Conservation (phyloP, 768 basidiomycete genomes). For the Xerocomellus chrysenteron region DNA sequence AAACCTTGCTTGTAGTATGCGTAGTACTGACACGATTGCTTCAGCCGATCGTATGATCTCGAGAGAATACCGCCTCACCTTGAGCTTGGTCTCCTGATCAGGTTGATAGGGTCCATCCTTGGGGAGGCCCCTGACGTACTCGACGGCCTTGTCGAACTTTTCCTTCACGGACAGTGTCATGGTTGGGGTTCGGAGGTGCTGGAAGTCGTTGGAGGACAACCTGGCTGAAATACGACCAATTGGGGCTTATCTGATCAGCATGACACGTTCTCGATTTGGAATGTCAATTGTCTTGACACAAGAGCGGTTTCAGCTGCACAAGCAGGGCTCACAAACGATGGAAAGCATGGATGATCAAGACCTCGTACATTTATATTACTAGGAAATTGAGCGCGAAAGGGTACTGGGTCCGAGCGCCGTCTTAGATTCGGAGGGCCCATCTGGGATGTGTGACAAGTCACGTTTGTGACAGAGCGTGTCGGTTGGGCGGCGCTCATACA, state of each 20-base stretch:
- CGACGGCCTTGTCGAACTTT: conserved; percentile 76
- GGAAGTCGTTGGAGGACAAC: background rate
- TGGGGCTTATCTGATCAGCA: conserved; percentile 21
- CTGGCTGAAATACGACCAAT: background rate
- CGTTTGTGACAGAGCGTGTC: conserved; percentile 24
- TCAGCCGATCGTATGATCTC: conserved; percentile 9
- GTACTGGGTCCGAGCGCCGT: conserved; percentile 11
- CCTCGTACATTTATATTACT: background rate
- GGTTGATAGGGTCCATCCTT: conserved; percentile 75
- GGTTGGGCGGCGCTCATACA: conserved; percentile 8
- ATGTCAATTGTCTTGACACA: conserved; percentile 8
- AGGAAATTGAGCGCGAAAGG: background rate
- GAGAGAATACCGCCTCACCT: conserved; percentile 48
- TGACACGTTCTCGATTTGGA: conserved; percentile 11
- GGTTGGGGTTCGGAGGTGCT: conserved; percentile 20
- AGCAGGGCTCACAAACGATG: background rate
- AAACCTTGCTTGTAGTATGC: conserved; percentile 89
- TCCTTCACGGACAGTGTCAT: conserved; percentile 51
- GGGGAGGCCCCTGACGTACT: conserved; percentile 65
- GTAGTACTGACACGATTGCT: conserved; percentile 71
- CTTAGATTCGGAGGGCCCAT: background rate
- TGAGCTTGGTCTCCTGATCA: conserved; percentile 68
- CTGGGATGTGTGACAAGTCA: conserved; percentile 21
- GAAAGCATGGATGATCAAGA: background rate
- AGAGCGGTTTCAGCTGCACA: conserved; percentile 3